A percentile compares a stretch with the other conserved stretches of the same genome.
These are phyloP conservation scores for Yamadazyma takamatsuzukensis DNA, from an alignment of 805 yeast species.

Conservation along the genomic window DNA sequence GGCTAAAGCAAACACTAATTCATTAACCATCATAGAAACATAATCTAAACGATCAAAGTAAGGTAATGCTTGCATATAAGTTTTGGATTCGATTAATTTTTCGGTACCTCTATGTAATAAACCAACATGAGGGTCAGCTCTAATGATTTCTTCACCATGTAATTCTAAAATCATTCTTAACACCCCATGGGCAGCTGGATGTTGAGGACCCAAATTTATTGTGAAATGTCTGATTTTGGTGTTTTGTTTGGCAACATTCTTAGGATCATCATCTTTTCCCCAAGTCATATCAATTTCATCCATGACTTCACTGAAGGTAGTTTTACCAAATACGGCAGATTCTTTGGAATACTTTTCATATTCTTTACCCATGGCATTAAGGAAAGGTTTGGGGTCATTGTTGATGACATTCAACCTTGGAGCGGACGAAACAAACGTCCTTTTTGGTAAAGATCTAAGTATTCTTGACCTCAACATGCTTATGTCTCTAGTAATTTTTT, in stretches of 20 bases:
- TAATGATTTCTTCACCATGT: conserved; percentile 83
- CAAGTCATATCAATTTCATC: conserved; percentile 45
- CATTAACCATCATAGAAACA: conserved; percentile 87
- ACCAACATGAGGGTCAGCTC: conserved; percentile 89
- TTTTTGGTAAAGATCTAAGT: conserved; percentile 6
- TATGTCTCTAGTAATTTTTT: not conserved
- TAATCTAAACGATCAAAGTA: conserved; percentile 86
- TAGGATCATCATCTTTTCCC: conserved; percentile 42
- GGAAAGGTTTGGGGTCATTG: conserved; percentile 29
- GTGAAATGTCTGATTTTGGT: conserved; percentile 79
- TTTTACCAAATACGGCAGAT: conserved; percentile 33
- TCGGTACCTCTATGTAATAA: conserved; percentile 86
- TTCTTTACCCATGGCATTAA: conserved; percentile 35
- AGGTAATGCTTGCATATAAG: conserved; percentile 84
- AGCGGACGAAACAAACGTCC: conserved; percentile 2
- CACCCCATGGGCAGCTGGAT: conserved; percentile 94
- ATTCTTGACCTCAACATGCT: conserved; percentile 12
- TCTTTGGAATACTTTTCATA: conserved; percentile 33
- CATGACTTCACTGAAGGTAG: conserved; percentile 42
- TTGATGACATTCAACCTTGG: conserved; percentile 3
- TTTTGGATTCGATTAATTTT: conserved; percentile 80
- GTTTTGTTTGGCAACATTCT: conserved; percentile 39
- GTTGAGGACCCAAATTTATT: conserved; percentile 89
- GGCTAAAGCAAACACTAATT: conserved; percentile 77
- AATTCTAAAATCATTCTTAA: conserved; percentile 80